Base-by-base conservation (phyloP, 1,139 yeast species). In the Taphrina betulina region DNA sequence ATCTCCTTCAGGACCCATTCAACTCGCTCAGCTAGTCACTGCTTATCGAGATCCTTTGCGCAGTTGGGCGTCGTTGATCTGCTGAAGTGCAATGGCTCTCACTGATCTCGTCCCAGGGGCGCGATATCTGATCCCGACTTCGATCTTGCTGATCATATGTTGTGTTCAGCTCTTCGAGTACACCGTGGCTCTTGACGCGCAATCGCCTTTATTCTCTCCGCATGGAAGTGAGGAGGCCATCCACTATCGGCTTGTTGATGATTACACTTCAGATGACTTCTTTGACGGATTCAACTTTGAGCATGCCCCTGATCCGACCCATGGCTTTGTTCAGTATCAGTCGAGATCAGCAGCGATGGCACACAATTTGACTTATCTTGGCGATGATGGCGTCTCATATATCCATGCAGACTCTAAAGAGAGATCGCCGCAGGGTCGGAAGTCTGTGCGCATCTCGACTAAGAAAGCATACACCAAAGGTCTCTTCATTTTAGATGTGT, bases 251-350 rank as follows among this genome's bases (percentile, higher is more conserved):
- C 46, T 50, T 40, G 26, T 5, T 23, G 40, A 50, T 28, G 54
- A 52, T 22, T 35, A 52, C 16, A 22, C 41, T 23, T 50, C 50
- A 23, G 4, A 26, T 8, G 10, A 19, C 14, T 57, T 57, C 41
- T 57, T 57, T 14, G 54, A 53, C 20, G 54, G 45, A 34, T 57
- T 44, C 40, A 48, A 45, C 23, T 57, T 37, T 31, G 50, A 44
- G n/a, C 48, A 38, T 28, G 44, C 48, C 2, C 33, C 59, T 4
- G 57, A 53, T 41, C 59, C 59, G 8, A 57, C 59, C 5, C 54
- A 57, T 23, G 59, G 59, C 1, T 50, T 42, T 26, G 59, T 57
- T 3, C 36, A 34, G 19, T 57, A 57, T 20, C 29, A 23, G 26
- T 28, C 35, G 7, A 37, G 57, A 19, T 16, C 37, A 8, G 22